Conservation (phyloP, 306 rosid genomes). For the Casuarina glauca region DNA sequence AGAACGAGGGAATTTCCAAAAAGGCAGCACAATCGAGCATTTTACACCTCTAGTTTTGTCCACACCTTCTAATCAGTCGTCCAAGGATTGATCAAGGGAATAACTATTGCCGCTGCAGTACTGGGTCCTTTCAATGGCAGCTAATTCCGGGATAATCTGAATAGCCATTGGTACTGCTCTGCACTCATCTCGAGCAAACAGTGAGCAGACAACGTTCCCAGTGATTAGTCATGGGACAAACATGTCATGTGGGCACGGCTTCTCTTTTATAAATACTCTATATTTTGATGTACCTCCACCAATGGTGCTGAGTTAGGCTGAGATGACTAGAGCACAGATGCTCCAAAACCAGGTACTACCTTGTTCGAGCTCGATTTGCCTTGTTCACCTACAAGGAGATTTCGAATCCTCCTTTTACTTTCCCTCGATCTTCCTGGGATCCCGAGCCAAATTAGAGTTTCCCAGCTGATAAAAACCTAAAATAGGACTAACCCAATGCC, state of each 20-base stretch:
- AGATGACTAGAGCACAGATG: no score
- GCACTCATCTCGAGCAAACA: neutral
- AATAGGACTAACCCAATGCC: neutral
- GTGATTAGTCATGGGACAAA: neutral
- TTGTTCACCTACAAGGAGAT: neutral
- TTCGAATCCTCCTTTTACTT: neutral
- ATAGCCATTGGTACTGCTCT: neutral
- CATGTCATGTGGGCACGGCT: neutral
- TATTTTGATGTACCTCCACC: neutral
- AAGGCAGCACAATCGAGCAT: no score
- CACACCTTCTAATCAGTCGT: no score
- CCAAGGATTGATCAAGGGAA: no score
- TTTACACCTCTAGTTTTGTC: no score
- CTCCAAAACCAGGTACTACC: no score
- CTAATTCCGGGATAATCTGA: neutral
- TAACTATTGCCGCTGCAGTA: no score
- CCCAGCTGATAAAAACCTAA: neutral
- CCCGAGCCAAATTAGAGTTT: neutral
- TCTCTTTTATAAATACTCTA: neutral
- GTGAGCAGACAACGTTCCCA: neutral
- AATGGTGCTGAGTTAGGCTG: neutral
- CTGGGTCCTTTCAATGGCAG: no score
- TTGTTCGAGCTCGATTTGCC: no score
- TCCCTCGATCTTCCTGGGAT: neutral
- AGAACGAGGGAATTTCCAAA: no score